These are phyloP conservation scores for Cyamopsis tetragonoloba DNA, from an alignment of 306 rosid species.

Conservation along the genomic window DNA sequence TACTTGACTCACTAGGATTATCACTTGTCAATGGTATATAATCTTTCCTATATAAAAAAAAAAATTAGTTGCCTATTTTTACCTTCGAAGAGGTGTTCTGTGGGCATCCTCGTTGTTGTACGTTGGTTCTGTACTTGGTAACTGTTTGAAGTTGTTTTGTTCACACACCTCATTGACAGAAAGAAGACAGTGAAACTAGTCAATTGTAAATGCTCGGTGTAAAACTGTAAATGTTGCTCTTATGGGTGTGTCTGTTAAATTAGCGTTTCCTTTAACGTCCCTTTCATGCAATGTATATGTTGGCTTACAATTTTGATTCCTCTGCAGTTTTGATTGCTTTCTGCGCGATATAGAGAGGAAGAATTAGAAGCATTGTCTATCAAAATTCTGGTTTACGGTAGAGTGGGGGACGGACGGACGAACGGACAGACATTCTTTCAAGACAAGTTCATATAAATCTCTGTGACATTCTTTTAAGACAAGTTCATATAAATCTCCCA, in stretches of 20 bases:
- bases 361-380: conserved; percentile 22
- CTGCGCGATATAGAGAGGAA: conserved; percentile 50
- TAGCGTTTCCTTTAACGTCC: background rate
- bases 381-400: conserved; percentile 20
- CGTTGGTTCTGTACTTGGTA: background rate
- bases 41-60: too few species aligned
- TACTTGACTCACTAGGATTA: too few species aligned
- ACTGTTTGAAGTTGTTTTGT: background rate
- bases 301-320: conserved; percentile 31
- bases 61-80: background rate
- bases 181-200: background rate
- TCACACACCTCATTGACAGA: background rate
- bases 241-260: conserved; percentile 15
- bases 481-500: conserved; percentile 18
- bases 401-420: background rate
- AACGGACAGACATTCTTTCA: background rate
- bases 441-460: conserved; percentile 18
- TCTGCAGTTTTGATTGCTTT: conserved; percentile 68
- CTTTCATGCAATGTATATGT: background rate
- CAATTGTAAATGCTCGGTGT: conserved; percentile 6
- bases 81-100: background rate
- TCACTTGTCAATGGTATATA: too few species aligned
- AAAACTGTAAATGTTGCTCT: background rate
- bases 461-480: background rate
- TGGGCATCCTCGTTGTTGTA: background rate